Percentiles rank a stretch among this genome's conserved stretches.
Conservation (phyloP, 2,329 filamentous ascomycete species). For the Neodidymelliopsis sp. region DNA sequence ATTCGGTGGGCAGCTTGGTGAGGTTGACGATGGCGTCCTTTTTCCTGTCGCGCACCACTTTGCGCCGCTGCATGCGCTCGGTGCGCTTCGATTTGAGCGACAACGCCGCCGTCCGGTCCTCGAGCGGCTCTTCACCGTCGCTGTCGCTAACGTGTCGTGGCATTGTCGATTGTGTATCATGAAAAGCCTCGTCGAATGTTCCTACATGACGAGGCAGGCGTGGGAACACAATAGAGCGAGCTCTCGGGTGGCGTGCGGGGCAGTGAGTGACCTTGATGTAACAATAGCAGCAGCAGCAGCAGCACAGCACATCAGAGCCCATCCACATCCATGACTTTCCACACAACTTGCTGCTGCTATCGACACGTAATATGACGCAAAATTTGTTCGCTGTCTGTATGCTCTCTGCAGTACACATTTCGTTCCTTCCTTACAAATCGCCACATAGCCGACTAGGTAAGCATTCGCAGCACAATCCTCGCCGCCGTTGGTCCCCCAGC, state of each 20-base stretch:
- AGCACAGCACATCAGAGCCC: too few species aligned
- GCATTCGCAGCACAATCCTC: not conserved
- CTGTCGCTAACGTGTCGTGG: slow-evolving; percentile 29
- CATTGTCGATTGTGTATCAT: slow-evolving; percentile 22
- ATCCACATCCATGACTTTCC: too few species aligned
- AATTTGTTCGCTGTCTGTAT: too few species aligned
- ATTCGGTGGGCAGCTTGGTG: slow-evolving; percentile 61
- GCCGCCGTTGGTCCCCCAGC: not conserved
- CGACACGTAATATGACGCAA: not conserved
- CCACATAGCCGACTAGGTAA: not conserved
- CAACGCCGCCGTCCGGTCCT: slow-evolving; percentile 60
- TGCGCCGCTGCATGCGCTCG: slow-evolving; percentile 56
- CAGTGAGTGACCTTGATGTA: too few species aligned
- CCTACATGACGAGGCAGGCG: too few species aligned
- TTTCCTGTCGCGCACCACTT: slow-evolving; percentile 38
- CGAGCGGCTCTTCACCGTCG: slow-evolving; percentile 55
- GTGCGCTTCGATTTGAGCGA: slow-evolving; percentile 62
- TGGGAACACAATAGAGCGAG: too few species aligned
- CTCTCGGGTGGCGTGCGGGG: slow-evolving; percentile 4
- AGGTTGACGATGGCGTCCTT: slow-evolving; percentile 48
- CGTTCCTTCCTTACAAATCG: slow-evolving; percentile 5
- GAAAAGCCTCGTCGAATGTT: too few species aligned
- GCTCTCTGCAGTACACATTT: not conserved
- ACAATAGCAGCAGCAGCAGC: too few species aligned
- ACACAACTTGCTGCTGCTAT: too few species aligned